These are phyloP conservation scores for Medicago ruthenica DNA, from an alignment of 306 rosid species.

Conservation along the genomic window DNA sequence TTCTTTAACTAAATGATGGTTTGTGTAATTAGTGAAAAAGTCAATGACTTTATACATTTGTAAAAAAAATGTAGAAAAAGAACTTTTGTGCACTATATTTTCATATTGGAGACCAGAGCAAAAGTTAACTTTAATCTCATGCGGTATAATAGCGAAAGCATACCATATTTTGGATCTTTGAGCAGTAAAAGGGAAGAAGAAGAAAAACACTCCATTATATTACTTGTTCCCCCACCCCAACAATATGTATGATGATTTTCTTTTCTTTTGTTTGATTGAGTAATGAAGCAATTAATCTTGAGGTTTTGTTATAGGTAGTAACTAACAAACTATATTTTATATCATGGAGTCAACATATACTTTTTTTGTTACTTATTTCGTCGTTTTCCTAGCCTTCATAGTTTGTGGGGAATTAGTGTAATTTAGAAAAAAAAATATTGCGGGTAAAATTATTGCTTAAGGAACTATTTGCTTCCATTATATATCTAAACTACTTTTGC, in stretches of 20 bases:
- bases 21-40: conserved; percentile 1
- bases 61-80: conserved; percentile 4
- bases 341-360: neutral
- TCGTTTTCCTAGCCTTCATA: neutral
- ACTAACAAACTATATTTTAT: conserved; percentile 16
- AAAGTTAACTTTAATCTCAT: conserved; percentile 31
- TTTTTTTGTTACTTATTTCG: neutral
- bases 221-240: neutral
- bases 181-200: neutral
- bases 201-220: neutral
- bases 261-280: conserved; percentile 1
- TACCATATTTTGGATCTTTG: conserved; percentile 1
- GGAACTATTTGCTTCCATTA: neutral
- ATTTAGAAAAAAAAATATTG: neutral
- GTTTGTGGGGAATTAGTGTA: neutral
- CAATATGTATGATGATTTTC: neutral
- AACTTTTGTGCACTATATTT: conserved; percentile 16
- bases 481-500: conserved; percentile 7
- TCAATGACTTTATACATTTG: conserved; percentile 3
- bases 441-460: neutral
- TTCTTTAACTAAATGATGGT: neutral
- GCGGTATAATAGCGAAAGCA: conserved; percentile 8
- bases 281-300: conserved; percentile 20
- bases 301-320: conserved; percentile 21
- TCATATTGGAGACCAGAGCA: conserved; percentile 29